Conservation (phyloP, 768 basidiomycete genomes). For the Lactarius pseudohatsudake region DNA sequence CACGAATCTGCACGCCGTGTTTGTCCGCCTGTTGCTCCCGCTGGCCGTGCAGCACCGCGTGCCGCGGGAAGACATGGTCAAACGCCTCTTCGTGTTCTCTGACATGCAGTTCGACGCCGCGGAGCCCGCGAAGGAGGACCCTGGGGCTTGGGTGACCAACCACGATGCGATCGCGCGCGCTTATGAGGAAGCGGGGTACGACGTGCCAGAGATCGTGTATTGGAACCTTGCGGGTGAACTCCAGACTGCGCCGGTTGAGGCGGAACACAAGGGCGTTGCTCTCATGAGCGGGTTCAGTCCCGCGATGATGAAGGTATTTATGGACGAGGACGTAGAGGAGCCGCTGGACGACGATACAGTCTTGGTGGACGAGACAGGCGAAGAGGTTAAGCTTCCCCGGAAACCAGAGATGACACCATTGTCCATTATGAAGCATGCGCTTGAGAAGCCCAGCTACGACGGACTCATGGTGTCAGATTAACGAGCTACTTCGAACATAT, state of each 20-base stretch:
- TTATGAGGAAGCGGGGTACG: conserved; percentile 63
- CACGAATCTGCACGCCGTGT: conserved; percentile 62
- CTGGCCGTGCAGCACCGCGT: conserved; percentile 57
- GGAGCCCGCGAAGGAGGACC: conserved; percentile 7
- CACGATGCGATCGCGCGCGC: conserved; percentile 55
- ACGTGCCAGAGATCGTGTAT: conserved; percentile 70
- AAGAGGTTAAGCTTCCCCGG: conserved; percentile 34
- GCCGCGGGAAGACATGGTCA: conserved; percentile 70
- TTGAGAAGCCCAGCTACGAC: conserved; percentile 52
- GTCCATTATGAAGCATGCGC: conserved; percentile 41
- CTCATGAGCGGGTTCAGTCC: conserved; percentile 70
- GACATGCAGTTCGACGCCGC: conserved; percentile 73
- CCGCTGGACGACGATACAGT: conserved; percentile 32
- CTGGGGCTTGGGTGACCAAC: conserved; percentile 57
- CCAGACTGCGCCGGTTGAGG: conserved; percentile 48
- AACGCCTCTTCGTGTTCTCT: conserved; percentile 71
- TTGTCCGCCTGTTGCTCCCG: conserved; percentile 60
- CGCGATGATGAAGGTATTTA: conserved; percentile 69
- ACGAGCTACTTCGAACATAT: conserved; percentile 6
- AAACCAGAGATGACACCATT: conserved; percentile 39
- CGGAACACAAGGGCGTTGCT: conserved; percentile 59
- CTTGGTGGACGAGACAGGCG: conserved; percentile 40
- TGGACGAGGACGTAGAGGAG: conserved; percentile 50
- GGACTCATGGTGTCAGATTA: conserved; percentile 58
- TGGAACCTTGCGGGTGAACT: conserved; percentile 53